A percentile compares a stretch with the other conserved stretches of the same genome.
These are phyloP conservation scores for Plantago ovata DNA, from an alignment of 257 asterid genomes.

Conservation along the genomic window DNA sequence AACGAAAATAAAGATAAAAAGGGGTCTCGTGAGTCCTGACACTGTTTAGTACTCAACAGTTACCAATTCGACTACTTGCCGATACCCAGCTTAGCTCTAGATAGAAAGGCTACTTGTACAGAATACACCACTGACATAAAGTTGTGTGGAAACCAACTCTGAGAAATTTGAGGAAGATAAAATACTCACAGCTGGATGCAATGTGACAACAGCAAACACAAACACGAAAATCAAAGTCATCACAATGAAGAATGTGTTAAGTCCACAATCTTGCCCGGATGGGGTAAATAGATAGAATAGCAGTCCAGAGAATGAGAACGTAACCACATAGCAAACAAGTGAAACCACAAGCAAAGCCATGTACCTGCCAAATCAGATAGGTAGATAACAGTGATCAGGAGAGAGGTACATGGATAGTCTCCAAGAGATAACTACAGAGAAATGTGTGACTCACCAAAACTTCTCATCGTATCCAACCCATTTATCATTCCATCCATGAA, in stretches of 20 bases:
- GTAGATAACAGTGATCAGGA: too few species aligned
- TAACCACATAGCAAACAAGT: constrained; percentile 76
- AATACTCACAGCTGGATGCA: constrained; percentile 81
- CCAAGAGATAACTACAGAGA: constrained; percentile 1
- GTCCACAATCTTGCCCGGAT: constrained; percentile 91
- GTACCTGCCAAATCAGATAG: constrained; percentile 50
- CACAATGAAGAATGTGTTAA: constrained; percentile 79
- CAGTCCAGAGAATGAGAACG: constrained; percentile 69
- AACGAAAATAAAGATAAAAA: too few species aligned
- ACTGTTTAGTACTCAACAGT: not conserved
- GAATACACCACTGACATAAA: constrained; percentile 1
- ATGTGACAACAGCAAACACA: constrained; percentile 65
- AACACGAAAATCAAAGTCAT: constrained; percentile 63
- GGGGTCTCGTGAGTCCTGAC: not conserved
- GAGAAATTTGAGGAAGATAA: constrained; percentile 8
- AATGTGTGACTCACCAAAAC: constrained; percentile 57
- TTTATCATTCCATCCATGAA: constrained; percentile 92
- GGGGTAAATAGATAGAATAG: constrained; percentile 85
- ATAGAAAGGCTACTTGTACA: constrained; percentile 4
- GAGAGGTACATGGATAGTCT: not conserved
- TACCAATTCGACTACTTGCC: not conserved
- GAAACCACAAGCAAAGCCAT: constrained; percentile 80
- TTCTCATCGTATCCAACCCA: constrained; percentile 96
- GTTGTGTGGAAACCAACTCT: not conserved
- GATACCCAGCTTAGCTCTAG: constrained; percentile 1